A percentile compares a stretch with the other conserved stretches of the same genome.
Evolutionary conservation across 2,329 filamentous ascomycete genomes (phyloP).

Genomic region (Whalleya microplaca): DNA sequence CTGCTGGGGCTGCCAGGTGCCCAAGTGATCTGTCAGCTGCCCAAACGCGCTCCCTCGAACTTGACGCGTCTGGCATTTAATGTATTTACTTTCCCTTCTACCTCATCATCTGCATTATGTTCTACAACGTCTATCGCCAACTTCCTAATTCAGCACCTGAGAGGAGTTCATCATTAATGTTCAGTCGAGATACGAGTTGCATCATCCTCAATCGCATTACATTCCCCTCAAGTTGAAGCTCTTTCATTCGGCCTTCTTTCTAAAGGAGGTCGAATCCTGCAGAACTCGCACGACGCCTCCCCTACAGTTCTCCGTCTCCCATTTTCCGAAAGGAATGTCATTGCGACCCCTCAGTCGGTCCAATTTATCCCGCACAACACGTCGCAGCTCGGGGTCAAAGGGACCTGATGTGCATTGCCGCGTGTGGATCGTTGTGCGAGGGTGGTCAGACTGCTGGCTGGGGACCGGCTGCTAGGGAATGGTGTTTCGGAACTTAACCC

Average conservation of each 20-base stretch:
- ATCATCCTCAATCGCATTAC: slow-evolving; percentile 19
- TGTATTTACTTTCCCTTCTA: slow-evolving; percentile 21
- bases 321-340: slow-evolving; percentile 72
- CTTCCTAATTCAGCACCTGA: slow-evolving; percentile 33
- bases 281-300: slow-evolving; percentile 72
- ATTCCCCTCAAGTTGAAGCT: slow-evolving; percentile 40
- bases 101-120: slow-evolving; percentile 25
- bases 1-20: no score
- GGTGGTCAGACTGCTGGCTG: slow-evolving; percentile 49
- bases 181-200: slow-evolving; percentile 40
- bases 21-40: slow-evolving; percentile 2
- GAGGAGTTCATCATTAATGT: slow-evolving; percentile 31
- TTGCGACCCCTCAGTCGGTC: slow-evolving; percentile 47
- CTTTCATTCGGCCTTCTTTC: slow-evolving; percentile 48
- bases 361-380: slow-evolving; percentile 45
- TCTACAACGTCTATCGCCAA: slow-evolving; percentile 22
- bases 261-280: slow-evolving; percentile 36
- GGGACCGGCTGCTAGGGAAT: slow-evolving; percentile 52
- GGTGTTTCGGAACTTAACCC: slow-evolving; percentile 92
- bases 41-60: slow-evolving; percentile 10
- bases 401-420: slow-evolving; percentile 53
- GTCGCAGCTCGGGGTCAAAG: slow-evolving; percentile 65
- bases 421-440: slow-evolving; percentile 48
- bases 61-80: slow-evolving; percentile 13
- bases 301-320: slow-evolving; percentile 76